phyloP scores from a whole-genome alignment of 2,329 filamentous ascomycete species.

The Pestalotiopsis sp. region DNA sequence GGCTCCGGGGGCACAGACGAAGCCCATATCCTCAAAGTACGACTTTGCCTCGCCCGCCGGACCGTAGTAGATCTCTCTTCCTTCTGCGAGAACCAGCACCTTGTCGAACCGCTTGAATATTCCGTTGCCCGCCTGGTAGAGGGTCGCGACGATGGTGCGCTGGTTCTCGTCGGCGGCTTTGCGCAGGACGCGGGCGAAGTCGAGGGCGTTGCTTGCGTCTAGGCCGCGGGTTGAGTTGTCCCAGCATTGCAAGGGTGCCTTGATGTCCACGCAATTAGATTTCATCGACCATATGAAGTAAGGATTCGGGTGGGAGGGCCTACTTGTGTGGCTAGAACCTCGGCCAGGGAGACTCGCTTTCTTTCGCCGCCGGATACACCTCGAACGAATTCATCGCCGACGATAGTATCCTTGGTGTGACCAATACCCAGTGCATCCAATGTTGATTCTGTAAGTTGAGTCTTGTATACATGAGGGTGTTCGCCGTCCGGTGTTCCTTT shows the following conservation, averaged over 20 bases:
- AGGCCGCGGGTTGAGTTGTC: conserved; percentile 75
- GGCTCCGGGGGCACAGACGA: conserved; percentile 48
- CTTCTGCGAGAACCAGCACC: conserved; percentile 72
- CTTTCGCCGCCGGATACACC: conserved; percentile 64
- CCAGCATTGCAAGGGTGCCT: conserved; percentile 66
- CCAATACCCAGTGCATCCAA: conserved; percentile 66
- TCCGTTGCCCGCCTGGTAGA: conserved; percentile 70
- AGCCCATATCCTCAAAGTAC: conserved; percentile 70
- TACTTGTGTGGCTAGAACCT: conserved; percentile 48
- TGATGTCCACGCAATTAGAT: conserved; percentile 26
- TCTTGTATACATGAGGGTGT: conserved; percentile 29
- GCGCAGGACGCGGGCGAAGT: conserved; percentile 66
- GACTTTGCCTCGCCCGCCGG: conserved; percentile 59
- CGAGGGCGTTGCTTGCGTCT: conserved; percentile 72
- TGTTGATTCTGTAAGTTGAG: conserved; percentile 33
- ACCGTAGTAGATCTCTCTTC: conserved; percentile 68
- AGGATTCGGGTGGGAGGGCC: not conserved
- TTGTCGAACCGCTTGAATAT: conserved; percentile 74
- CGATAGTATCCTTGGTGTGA: conserved; percentile 68
- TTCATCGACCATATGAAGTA: conserved; percentile 18
- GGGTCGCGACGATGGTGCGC: conserved; percentile 68
- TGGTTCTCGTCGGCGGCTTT: conserved; percentile 69
- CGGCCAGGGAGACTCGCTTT: conserved; percentile 76
- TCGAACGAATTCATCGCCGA: conserved; percentile 70
- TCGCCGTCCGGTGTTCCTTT: conserved; percentile 49